A percentile compares a stretch with the other conserved stretches of the same genome.
Evolutionary conservation across 495 filamentous ascomycete species (phyloP).

Genomic region (Hypoxylon perforatum): DNA sequence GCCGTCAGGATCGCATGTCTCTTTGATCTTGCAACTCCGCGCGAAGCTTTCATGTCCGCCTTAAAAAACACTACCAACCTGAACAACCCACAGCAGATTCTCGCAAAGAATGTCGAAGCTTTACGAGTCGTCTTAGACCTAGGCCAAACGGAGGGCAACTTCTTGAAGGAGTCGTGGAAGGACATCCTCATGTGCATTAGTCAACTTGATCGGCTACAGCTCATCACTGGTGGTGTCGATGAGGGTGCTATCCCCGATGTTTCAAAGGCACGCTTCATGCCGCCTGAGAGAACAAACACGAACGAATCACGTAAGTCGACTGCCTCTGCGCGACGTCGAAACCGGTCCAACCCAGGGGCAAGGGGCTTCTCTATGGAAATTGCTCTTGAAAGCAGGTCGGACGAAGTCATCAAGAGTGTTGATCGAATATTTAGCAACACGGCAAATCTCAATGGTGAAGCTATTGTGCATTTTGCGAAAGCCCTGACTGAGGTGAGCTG

Average conservation of each 20-base stretch:
- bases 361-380: conserved; percentile 84
- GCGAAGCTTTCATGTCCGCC: conserved; percentile 93
- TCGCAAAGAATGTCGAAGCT: conserved; percentile 94
- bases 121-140: conserved; percentile 90
- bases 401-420: conserved; percentile 90
- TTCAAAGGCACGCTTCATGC: conserved; percentile 79
- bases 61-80: conserved; percentile 94
- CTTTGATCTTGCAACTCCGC: conserved; percentile 89
- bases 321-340: conserved; percentile 71
- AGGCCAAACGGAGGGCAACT: conserved; percentile 89
- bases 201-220: conserved; percentile 93
- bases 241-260: conserved; percentile 93
- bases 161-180: conserved; percentile 89
- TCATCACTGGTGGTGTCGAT: conserved; percentile 94
- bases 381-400: conserved; percentile 88
- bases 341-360: conserved; percentile 70
- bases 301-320: conserved; percentile 72
- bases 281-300: conserved; percentile 60
- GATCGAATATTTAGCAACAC: conserved; percentile 97
- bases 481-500: conserved; percentile 96
- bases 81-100: conserved; percentile 94
- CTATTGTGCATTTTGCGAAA: conserved; percentile 96
- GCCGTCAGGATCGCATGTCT: conserved; percentile 92
- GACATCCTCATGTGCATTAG: conserved; percentile 95
- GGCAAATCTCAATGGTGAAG: conserved; percentile 89